A percentile compares a stretch with the other conserved stretches of the same genome.
Conservation (phyloP, 1,139 yeast species). For the Eremothecium cymbalariae region DNA sequence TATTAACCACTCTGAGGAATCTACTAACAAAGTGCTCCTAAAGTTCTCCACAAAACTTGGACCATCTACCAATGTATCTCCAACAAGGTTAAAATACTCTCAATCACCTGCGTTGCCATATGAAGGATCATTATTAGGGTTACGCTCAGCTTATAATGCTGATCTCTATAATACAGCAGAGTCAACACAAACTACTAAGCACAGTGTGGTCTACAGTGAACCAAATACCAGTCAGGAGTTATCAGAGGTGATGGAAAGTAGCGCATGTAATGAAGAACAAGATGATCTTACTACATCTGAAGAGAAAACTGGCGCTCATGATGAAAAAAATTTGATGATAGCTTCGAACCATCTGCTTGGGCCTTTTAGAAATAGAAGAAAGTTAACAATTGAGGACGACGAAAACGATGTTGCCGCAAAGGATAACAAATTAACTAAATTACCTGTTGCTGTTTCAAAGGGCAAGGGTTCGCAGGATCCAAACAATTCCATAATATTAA, state of each 20-base stretch:
- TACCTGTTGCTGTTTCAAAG: no score
- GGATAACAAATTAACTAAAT: no score
- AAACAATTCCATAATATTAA: no score
- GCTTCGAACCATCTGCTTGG: no score
- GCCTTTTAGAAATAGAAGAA: slow-evolving; percentile 1
- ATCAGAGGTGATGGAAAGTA: slow-evolving; percentile 24
- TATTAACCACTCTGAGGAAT: not conserved
- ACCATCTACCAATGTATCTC: not conserved
- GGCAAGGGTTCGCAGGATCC: no score
- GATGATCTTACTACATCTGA: no score
- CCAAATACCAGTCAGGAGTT: slow-evolving; percentile 26
- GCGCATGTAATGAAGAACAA: slow-evolving; percentile 1
- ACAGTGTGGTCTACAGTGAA: slow-evolving; percentile 15
- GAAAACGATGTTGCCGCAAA: slow-evolving; percentile 10
- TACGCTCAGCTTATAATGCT: not conserved
- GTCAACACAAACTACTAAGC: slow-evolving; percentile 6
- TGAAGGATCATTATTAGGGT: no score
- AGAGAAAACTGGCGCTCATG: no score
- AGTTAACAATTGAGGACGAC: not conserved
- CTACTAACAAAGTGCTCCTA: not conserved
- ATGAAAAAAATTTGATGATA: no score
- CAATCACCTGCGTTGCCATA: no score
- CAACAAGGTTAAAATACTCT: not conserved
- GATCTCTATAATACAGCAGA: not conserved
- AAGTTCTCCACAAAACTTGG: not conserved